Conservation (phyloP, 1,284 basidiomycete genomes). For the Irpex rosettiformis region DNA sequence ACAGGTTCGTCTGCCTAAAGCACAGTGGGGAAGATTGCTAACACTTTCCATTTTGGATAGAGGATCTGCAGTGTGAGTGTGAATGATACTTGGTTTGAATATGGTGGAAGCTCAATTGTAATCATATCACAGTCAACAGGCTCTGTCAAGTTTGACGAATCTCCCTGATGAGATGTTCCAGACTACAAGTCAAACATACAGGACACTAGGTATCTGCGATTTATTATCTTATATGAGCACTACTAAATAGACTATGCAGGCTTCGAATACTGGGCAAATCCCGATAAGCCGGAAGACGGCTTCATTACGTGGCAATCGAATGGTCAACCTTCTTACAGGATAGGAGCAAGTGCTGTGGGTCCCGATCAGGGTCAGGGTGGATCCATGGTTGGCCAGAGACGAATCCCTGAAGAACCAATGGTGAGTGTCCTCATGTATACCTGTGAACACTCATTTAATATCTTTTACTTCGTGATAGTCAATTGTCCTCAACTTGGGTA, state of each 20-base stretch:
- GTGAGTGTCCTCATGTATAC: constrained; percentile 31
- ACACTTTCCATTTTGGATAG: constrained; percentile 11
- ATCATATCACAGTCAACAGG: constrained; percentile 42
- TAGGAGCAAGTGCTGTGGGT: constrained; percentile 53
- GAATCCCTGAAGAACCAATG: constrained; percentile 54
- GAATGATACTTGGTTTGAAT: not conserved
- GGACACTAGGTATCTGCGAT: constrained; percentile 37
- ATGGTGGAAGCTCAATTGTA: not conserved
- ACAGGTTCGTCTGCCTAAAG: constrained; percentile 23
- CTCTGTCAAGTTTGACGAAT: constrained; percentile 47
- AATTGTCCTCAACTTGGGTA: constrained; percentile 39
- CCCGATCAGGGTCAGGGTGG: constrained; percentile 45
- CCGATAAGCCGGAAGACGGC: constrained; percentile 46
- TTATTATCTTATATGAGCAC: not conserved
- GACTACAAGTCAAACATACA: constrained; percentile 44
- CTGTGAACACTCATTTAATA: not conserved
- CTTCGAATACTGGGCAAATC: constrained; percentile 69
- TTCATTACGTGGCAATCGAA: constrained; percentile 67
- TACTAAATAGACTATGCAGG: no score
- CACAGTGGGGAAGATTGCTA: constrained; percentile 1
- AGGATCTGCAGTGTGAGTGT: constrained; percentile 29
- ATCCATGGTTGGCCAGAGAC: constrained; percentile 48
- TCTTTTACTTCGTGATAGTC: constrained; percentile 24
- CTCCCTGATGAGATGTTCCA: constrained; percentile 54
- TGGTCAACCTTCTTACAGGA: constrained; percentile 45